Conservation (phyloP, 2,329 filamentous ascomycete genomes). For the Didymella pinodella region DNA sequence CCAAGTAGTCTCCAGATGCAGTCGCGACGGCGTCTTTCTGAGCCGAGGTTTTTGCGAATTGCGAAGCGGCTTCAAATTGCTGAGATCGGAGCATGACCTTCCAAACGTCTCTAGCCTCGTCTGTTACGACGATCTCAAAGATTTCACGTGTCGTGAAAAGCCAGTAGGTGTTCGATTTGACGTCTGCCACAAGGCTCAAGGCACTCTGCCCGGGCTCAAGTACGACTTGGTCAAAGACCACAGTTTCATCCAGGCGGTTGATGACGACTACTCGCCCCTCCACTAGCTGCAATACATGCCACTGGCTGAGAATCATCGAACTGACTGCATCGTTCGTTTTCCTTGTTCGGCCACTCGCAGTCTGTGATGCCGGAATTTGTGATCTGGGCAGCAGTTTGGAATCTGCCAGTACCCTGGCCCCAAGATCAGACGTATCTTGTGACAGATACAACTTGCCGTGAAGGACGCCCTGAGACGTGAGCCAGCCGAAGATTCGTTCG, state of each 20-base stretch:
- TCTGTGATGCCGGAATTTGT: constrained; percentile 74
- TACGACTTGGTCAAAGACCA: constrained; percentile 88
- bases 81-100: constrained; percentile 87
- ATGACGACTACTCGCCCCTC: constrained; percentile 84
- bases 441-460: constrained; percentile 79
- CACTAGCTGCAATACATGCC: constrained; percentile 86
- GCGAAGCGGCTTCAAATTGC: constrained; percentile 86
- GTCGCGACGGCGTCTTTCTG: constrained; percentile 93
- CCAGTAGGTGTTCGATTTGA: constrained; percentile 97
- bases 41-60: constrained; percentile 78
- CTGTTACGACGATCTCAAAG: constrained; percentile 88
- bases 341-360: constrained; percentile 69
- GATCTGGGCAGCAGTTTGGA: constrained; percentile 79
- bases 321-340: constrained; percentile 75
- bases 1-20: constrained; percentile 87
- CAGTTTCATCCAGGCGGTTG: constrained; percentile 83
- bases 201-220: constrained; percentile 79
- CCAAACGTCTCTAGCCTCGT: constrained; percentile 94
- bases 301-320: constrained; percentile 86
- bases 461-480: constrained; percentile 84
- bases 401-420: constrained; percentile 77
- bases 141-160: constrained; percentile 91
- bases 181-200: constrained; percentile 85
- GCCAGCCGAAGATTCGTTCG: constrained; percentile 87
- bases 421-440: constrained; percentile 69